Percentiles rank a stretch among this genome's conserved stretches.
Evolutionary conservation across 2,329 filamentous ascomycete species (phyloP).

Genomic region (Fragosphaeria purpurea): DNA sequence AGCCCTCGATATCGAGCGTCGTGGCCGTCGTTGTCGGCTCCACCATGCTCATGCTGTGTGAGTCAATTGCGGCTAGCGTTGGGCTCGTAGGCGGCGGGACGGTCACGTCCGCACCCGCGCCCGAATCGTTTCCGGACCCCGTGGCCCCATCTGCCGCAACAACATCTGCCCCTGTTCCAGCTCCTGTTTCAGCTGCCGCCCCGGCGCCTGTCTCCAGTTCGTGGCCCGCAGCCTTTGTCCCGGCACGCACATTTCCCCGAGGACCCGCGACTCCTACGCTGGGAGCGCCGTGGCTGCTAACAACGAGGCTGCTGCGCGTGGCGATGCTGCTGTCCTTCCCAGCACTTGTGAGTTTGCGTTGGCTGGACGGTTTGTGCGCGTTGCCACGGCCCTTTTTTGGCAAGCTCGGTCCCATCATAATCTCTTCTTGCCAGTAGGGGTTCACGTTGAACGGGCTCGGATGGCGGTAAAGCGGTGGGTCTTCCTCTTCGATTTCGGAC

Average conservation of each 20-base stretch:
- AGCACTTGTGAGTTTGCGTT: constrained; percentile 49
- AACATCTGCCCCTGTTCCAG: too few species aligned
- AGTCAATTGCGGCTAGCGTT: constrained; percentile 39
- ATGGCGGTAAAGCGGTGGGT: constrained; percentile 67
- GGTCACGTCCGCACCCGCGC: not conserved
- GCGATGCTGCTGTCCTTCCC: constrained; percentile 41
- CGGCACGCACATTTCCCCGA: too few species aligned
- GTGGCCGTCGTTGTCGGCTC: constrained; percentile 21
- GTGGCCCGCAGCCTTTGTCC: not conserved
- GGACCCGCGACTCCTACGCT: constrained; percentile 12
- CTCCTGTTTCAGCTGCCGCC: too few species aligned
- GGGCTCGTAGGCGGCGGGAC: constrained; percentile 21
- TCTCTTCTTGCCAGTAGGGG: constrained; percentile 80
- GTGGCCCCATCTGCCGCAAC: not conserved
- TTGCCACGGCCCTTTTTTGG: constrained; percentile 48
- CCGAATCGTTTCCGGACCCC: too few species aligned
- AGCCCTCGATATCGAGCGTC: constrained; percentile 41
- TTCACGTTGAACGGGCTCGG: constrained; percentile 79
- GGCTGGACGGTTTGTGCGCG: constrained; percentile 41
- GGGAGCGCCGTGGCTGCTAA: constrained; percentile 23
- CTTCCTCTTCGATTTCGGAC: constrained; percentile 53
- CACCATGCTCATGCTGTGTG: constrained; percentile 27
- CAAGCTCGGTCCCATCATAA: constrained; percentile 66
- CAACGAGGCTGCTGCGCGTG: constrained; percentile 27
- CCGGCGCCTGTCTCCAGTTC: too few species aligned